Conservation (phyloP, 2,329 filamentous ascomycete species). For the Ampelomyces quisqualis region DNA sequence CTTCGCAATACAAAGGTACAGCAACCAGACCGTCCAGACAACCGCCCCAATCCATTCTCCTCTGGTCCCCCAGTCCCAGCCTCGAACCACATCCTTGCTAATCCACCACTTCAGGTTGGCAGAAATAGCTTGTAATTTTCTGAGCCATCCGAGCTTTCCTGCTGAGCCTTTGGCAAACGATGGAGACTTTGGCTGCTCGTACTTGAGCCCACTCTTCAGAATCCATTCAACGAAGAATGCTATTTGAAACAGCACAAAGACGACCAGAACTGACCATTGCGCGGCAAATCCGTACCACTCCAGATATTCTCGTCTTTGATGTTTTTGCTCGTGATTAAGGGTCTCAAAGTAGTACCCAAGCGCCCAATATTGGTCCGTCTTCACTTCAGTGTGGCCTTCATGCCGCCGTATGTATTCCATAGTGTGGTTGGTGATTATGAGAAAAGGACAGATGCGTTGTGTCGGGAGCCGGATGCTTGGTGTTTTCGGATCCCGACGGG, state of each 20-base stretch:
- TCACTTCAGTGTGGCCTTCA: constrained; percentile 27
- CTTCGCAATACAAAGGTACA: constrained; percentile 52
- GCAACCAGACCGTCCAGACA: constrained; percentile 56
- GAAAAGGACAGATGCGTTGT: no score
- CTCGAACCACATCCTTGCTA: constrained; percentile 46
- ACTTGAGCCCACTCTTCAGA: constrained; percentile 24
- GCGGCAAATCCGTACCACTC: constrained; percentile 58
- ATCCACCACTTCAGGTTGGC: constrained; percentile 47
- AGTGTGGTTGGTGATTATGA: no score
- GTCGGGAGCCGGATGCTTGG: no score
- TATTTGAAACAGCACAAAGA: constrained; percentile 48
- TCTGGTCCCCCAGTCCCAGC: constrained; percentile 54
- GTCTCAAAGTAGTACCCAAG: constrained; percentile 56
- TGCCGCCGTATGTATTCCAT: constrained; percentile 25
- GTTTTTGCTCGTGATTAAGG: constrained; percentile 53
- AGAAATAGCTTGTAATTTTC: constrained; percentile 24
- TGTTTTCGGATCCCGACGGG: no score
- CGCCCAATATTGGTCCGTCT: constrained; percentile 28
- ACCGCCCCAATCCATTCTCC: constrained; percentile 53
- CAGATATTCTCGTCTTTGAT: constrained; percentile 54
- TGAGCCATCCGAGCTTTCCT: constrained; percentile 27
- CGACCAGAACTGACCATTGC: constrained; percentile 55
- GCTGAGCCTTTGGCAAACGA: constrained; percentile 40
- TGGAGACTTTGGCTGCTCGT: constrained; percentile 46
- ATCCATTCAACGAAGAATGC: constrained; percentile 42